phyloP scores from a whole-genome alignment of 179 eudicot species.

The Vitellaria paradoxa region DNA sequence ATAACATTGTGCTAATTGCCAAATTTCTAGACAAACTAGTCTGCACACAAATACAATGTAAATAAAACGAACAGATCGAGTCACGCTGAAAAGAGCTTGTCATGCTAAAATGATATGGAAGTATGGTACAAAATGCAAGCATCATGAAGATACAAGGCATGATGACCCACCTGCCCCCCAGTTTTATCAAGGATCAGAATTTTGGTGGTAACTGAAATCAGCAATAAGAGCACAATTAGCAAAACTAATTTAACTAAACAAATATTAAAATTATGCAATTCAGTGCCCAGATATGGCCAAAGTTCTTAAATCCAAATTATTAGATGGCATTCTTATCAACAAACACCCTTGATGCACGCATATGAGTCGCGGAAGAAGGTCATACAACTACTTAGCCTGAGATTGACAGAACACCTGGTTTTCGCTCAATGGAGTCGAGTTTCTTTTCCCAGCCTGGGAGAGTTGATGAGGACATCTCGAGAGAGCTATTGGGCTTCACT shows the following conservation, averaged over 20 bases:
- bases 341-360: not conserved
- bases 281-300: not conserved
- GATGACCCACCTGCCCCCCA: slow-evolving; percentile 17
- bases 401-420: too few relatives aligned
- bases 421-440: too few relatives aligned
- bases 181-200: slow-evolving; percentile 2
- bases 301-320: not conserved
- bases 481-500: too few relatives aligned
- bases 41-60: slow-evolving; percentile 30
- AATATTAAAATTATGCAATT: not conserved
- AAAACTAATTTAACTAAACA: not conserved
- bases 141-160: not conserved
- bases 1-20: slow-evolving; percentile 62
- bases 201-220: slow-evolving; percentile 21
- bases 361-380: too few relatives aligned
- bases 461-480: too few relatives aligned
- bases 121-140: not conserved
- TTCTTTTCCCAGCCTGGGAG: too few relatives aligned
- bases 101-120: not conserved
- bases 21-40: slow-evolving; percentile 28
- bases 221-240: not conserved
- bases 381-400: too few relatives aligned
- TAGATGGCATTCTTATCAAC: not conserved
- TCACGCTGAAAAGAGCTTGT: not conserved
- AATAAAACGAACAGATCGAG: not conserved